These are phyloP conservation scores for Pyrenochaeta sp. DNA, from an alignment of 2,329 filamentous ascomycete species.

Conservation along the genomic window DNA sequence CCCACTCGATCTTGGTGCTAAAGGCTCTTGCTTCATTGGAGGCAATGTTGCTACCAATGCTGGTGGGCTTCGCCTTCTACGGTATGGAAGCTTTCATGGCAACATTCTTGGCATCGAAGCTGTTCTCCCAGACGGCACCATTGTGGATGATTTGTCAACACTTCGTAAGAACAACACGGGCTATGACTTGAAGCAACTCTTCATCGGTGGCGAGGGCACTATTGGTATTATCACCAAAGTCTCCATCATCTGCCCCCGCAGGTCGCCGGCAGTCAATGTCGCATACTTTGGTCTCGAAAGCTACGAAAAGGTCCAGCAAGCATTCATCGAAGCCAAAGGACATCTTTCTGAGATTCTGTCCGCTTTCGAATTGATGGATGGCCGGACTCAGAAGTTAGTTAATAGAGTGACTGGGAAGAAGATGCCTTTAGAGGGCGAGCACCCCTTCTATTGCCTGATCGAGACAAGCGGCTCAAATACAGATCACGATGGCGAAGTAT, in stretches of 20 bases:
- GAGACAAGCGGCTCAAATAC: slow-evolving; percentile 95
- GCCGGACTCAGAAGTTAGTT: slow-evolving; percentile 73
- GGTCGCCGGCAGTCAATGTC: slow-evolving; percentile 88
- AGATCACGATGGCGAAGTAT: slow-evolving; percentile 81
- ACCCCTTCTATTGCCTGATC: slow-evolving; percentile 95
- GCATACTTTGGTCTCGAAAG: slow-evolving; percentile 92
- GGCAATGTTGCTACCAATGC: slow-evolving; percentile 97
- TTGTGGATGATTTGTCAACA: slow-evolving; percentile 86
- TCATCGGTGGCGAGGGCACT: slow-evolving; percentile 94
- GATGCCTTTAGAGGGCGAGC: slow-evolving; percentile 79
- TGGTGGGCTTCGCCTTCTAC: slow-evolving; percentile 84
- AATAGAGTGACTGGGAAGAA: slow-evolving; percentile 75
- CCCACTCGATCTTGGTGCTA: slow-evolving; percentile 95
- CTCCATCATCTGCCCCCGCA: slow-evolving; percentile 87
- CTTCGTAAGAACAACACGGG: slow-evolving; percentile 99
- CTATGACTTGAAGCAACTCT: slow-evolving; percentile 95
- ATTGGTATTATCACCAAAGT: slow-evolving; percentile 93
- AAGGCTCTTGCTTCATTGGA: slow-evolving; percentile 95
- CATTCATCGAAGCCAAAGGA: slow-evolving; percentile 87
- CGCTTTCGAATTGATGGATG: slow-evolving; percentile 97
- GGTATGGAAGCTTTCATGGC: slow-evolving; percentile 94
- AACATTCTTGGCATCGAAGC: slow-evolving; percentile 92
- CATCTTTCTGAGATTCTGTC: slow-evolving; percentile 95
- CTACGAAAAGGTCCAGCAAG: slow-evolving; percentile 85
- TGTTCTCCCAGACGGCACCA: slow-evolving; percentile 90